Percentiles rank a stretch among this genome's conserved stretches.
These are phyloP conservation scores for Citrus reticulata DNA, from an alignment of 345 rosid genomes.

Conservation along the genomic window DNA sequence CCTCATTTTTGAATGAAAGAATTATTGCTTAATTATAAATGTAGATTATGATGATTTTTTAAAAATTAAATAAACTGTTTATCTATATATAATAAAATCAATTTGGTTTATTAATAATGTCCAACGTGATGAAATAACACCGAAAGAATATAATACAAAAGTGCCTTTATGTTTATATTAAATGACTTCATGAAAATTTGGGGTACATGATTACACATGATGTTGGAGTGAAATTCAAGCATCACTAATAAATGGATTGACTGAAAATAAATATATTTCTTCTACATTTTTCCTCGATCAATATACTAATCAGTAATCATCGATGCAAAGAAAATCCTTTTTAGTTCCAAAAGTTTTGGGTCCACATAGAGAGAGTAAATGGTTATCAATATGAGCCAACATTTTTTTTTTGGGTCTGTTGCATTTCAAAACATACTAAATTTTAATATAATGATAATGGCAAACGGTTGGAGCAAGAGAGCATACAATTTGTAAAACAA, in stretches of 20 bases:
- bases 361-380: not conserved
- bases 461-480: not conserved
- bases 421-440: too few relatives aligned
- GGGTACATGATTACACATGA: not conserved
- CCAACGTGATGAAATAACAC: too few relatives aligned
- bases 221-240: not conserved
- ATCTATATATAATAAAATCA: too few relatives aligned
- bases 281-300: too few relatives aligned
- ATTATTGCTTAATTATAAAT: not conserved
- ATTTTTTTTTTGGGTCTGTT: not conserved
- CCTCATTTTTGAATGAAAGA: not conserved
- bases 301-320: not conserved
- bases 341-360: not conserved
- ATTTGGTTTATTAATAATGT: too few relatives aligned
- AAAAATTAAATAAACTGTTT: too few relatives aligned
- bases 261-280: too few relatives aligned
- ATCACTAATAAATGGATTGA: not conserved
- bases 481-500: too few relatives aligned
- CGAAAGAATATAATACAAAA: not conserved
- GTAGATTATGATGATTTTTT: not conserved
- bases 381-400: not conserved
- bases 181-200: not conserved
- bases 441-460: too few relatives aligned
- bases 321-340: not conserved
- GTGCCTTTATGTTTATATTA: not conserved